Base-by-base conservation (phyloP, 352 stramenopile species). In the Phytopythium sindhum region DNA sequence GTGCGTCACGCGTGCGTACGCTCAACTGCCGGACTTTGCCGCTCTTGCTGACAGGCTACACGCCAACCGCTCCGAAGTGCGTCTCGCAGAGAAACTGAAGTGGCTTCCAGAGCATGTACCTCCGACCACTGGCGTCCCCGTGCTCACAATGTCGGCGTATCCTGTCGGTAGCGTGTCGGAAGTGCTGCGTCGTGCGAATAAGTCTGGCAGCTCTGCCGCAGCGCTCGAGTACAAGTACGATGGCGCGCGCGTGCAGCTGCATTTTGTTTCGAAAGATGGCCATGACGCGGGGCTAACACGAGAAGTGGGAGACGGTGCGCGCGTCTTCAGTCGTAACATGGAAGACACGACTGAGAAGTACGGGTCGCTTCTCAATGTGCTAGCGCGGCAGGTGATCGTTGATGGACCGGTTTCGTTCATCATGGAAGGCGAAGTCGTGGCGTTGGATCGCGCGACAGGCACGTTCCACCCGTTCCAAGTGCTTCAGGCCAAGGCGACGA, bases 171-270 rank as follows among this genome's bases (percentile, higher is more conserved):
- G 81, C 63, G 65, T 95, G n/a, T 52, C 60, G 0, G 64, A 76
- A 8, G 74, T 87, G 6, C 19, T 89, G 17, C 65, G 67, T 28
- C 83, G 81, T n/a, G 72, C 88, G 2, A 54, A 31, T 1, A 90
- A 88, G 54, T 75, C 70, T 29, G 52, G 58, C 9, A 57, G 57
- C 28, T 60, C 58, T 45, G 69, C 64, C 21, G 84, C 80, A 15
- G 86, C 84, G 7, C 91, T 83, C 54, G 86, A 95, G 56, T 93
- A 78, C 78, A 95, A 95, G 64, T 95, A 95, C 62, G 86, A 95
- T 66, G 86, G 86, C 24, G 86, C 84, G 2, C 82, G 86, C 21
- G 81, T 95, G 21, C 86, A 95, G 53, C 70, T 93, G 17, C 86
- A 95, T 61, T 61, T 89, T 42, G 14, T 74, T n/a, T 28, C 54